Percentiles rank a stretch among this genome's conserved stretches.
phyloP scores from a whole-genome alignment of 129 eudicot genomes.

The Sambucus nigra region DNA sequence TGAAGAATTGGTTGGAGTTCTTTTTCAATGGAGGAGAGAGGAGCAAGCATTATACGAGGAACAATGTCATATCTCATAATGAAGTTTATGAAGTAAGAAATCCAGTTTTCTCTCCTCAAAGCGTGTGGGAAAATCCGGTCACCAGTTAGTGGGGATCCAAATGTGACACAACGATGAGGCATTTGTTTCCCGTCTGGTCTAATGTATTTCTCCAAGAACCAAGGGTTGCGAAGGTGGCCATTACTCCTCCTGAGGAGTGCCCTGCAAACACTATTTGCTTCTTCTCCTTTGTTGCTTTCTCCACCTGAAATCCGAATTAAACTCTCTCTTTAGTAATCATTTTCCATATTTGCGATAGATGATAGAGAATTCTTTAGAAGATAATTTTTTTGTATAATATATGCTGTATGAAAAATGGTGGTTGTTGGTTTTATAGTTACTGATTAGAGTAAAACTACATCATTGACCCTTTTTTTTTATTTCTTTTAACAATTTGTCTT shows the following conservation, averaged over 20 bases:
- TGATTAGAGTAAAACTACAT: too few relatives aligned
- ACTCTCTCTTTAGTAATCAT: too few relatives aligned
- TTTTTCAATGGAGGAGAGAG: constrained; percentile 23
- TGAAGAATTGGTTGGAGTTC: constrained; percentile 18
- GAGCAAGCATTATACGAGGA: constrained; percentile 48
- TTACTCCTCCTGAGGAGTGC: constrained; percentile 44
- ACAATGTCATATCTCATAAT: constrained; percentile 42
- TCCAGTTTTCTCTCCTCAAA: constrained; percentile 39
- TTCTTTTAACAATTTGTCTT: too few relatives aligned
- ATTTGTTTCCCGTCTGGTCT: background rate
- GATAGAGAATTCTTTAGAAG: too few relatives aligned
- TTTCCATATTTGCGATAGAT: too few relatives aligned
- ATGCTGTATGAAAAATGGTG: too few relatives aligned
- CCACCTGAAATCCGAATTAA: constrained; percentile 29
- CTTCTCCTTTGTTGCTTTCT: constrained; percentile 22
- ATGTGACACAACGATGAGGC: constrained; percentile 26
- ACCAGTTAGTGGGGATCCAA: constrained; percentile 46
- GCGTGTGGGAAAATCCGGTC: constrained; percentile 33
- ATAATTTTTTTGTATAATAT: too few relatives aligned
- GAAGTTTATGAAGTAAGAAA: constrained; percentile 33
- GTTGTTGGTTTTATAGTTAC: too few relatives aligned
- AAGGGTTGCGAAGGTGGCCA: constrained; percentile 45
- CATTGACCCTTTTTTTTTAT: too few relatives aligned
- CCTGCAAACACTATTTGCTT: constrained; percentile 44
- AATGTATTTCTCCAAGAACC: constrained; percentile 35